A percentile compares a stretch with the other conserved stretches of the same genome.
Conservation (phyloP, 2,329 filamentous ascomycete species). For the Blastomyces emzantsi region DNA sequence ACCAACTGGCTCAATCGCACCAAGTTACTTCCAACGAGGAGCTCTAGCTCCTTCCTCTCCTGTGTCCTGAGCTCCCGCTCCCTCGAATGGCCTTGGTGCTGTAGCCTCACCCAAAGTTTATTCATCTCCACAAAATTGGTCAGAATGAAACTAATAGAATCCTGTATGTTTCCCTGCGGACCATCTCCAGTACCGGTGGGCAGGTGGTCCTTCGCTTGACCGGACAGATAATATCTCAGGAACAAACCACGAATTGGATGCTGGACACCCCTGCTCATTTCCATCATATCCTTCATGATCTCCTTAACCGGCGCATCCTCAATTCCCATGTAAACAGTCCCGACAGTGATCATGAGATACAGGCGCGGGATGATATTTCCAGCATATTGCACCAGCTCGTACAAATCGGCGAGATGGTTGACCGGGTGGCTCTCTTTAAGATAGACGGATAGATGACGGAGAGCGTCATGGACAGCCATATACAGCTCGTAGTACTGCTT, state of each 20-base stretch:
- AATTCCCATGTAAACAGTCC: slow-evolving; percentile 98
- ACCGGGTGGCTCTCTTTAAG: slow-evolving; percentile 95
- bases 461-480: slow-evolving; percentile 96
- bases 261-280: slow-evolving; percentile 97
- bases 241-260: slow-evolving; percentile 94
- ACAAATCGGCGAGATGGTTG: slow-evolving; percentile 95
- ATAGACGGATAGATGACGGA: slow-evolving; percentile 93
- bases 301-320: slow-evolving; percentile 98
- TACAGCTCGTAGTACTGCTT: slow-evolving; percentile 99
- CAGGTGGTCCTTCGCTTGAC: slow-evolving; percentile 83
- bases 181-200: slow-evolving; percentile 77
- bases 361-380: slow-evolving; percentile 94
- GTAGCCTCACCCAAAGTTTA: slow-evolving; percentile 95
- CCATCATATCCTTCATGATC: slow-evolving; percentile 99
- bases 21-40: slow-evolving; percentile 93
- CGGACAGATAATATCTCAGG: slow-evolving; percentile 89
- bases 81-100: slow-evolving; percentile 93
- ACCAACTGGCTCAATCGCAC: slow-evolving; percentile 92
- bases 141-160: slow-evolving; percentile 95
- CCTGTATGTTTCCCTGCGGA: slow-evolving; percentile 88
- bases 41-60: slow-evolving; percentile 88
- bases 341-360: slow-evolving; percentile 98
- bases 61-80: slow-evolving; percentile 89
- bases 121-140: slow-evolving; percentile 99
- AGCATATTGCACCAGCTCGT: slow-evolving; percentile 95